Conservation (phyloP, 140 eudicot genomes). For the Anethum foeniculum region DNA sequence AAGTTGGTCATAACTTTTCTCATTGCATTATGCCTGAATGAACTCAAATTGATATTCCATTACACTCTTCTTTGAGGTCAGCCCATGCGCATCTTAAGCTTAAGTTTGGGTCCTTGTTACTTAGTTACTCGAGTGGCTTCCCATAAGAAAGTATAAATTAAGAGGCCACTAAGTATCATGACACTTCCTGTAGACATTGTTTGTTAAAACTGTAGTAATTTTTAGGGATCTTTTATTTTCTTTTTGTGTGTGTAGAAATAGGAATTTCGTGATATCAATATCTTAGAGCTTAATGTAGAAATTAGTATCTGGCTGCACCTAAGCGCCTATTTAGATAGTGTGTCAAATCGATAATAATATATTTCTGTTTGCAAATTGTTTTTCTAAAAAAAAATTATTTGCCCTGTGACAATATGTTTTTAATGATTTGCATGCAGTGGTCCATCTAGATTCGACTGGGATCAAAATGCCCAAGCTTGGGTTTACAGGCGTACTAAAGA, state of each 20-base stretch:
- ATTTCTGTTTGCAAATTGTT: neutral
- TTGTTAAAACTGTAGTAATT: neutral
- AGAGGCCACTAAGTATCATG: neutral
- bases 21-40: neutral
- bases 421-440: constrained; percentile 50
- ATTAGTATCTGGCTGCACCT: neutral
- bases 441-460: constrained; percentile 98
- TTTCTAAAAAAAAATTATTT: neutral
- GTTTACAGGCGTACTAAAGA: constrained; percentile 72
- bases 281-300: neutral
- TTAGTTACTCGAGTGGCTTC: neutral
- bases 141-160: neutral
- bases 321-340: neutral
- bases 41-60: neutral
- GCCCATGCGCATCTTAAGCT: neutral
- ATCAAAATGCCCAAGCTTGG: constrained; percentile 59
- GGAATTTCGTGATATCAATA: neutral
- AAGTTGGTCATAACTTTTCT: neutral
- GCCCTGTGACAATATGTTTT: neutral
- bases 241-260: neutral
- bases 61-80: neutral
- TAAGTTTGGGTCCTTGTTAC: neutral
- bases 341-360: neutral
- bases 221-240: neutral
- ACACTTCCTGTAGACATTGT: neutral